Evolutionary conservation across 2,329 filamentous ascomycete species (phyloP), one percentile per base, ranked within the genome.

Genomic region (Cladorrhinum sp.): DNA sequence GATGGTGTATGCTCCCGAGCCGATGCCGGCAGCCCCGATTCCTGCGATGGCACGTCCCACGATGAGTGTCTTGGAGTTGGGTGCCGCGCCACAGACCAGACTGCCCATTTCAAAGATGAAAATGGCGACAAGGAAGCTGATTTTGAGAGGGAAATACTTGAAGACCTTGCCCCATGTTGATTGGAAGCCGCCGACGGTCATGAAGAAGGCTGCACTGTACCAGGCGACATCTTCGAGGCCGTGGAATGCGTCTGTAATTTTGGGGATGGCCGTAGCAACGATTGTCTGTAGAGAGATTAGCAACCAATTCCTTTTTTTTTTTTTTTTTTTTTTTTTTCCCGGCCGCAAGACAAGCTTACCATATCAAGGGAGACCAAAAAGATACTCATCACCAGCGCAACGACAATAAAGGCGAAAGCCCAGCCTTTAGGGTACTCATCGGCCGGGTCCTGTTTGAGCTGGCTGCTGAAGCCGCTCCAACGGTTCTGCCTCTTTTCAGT

Each of bases 1-100:
- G 20, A 74, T 67, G 22, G 72, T 67, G 50, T 72, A 72, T 32
- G 69, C 69, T 2, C 72, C 72, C 0, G 70, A 70, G 2, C 71
- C 61, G 57, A 74, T 68, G 1, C 72, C 61, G 2, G 69, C 66
- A 56, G 67, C 67, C 51, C 73, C 72, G 22, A 73, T 62, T 50
- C 73, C 71, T 60, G 71, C 69, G 18, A 75, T 64, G 7, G 72
- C 71, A 55, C 73, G 70, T 7, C 73, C 73, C 29, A 72, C 66
- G 45, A 75, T 74, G 13, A 75, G 65, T 6, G 64, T 57, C 16
- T 64, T 45, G 8, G 72, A 74, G 13, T 61, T 66, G 8, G 72
- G 69, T 49, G 73, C 72, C 4, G 68, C 63, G 7, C 67, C 73
- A 56, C 72, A 74, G 27, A 75, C 64, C 8, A 74, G 62, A 18